Conservation (phyloP, 257 asterid genomes). For the Cinchona pubescens region DNA sequence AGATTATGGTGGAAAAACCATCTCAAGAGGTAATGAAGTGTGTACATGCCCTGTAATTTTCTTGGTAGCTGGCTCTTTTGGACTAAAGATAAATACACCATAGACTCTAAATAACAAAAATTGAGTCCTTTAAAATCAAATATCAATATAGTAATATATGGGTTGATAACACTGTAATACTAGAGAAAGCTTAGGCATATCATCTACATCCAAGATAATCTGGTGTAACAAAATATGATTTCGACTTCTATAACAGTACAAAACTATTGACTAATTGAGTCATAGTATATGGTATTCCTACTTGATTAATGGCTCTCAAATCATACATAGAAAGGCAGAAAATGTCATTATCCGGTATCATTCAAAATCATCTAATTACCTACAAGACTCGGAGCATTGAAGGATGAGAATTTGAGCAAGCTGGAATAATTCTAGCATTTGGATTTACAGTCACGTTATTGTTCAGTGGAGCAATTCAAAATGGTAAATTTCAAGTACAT, state of each 20-base stretch:
- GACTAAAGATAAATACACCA: neutral
- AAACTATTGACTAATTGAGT: neutral
- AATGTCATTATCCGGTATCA: neutral
- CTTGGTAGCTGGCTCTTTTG: neutral
- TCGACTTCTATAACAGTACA: slow-evolving; percentile 25
- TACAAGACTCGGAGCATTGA: neutral
- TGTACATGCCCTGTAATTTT: neutral
- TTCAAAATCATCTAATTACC: neutral
- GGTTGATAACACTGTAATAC: neutral
- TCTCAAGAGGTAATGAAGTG: neutral
- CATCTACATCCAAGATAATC: neutral
- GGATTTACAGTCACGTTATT: neutral
- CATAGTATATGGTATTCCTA: neutral
- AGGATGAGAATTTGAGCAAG: neutral
- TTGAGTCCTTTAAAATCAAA: neutral
- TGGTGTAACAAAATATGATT: neutral
- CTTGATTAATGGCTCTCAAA: neutral
- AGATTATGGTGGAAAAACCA: neutral
- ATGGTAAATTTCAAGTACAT: neutral
- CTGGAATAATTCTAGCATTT: neutral
- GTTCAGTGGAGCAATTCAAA: neutral
- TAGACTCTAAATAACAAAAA: neutral
- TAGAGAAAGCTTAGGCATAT: neutral
- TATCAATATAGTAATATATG: neutral
- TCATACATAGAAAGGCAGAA: neutral